These are phyloP conservation scores for Penicillium angulare DNA, from an alignment of 495 filamentous ascomycete species.

Conservation along the genomic window DNA sequence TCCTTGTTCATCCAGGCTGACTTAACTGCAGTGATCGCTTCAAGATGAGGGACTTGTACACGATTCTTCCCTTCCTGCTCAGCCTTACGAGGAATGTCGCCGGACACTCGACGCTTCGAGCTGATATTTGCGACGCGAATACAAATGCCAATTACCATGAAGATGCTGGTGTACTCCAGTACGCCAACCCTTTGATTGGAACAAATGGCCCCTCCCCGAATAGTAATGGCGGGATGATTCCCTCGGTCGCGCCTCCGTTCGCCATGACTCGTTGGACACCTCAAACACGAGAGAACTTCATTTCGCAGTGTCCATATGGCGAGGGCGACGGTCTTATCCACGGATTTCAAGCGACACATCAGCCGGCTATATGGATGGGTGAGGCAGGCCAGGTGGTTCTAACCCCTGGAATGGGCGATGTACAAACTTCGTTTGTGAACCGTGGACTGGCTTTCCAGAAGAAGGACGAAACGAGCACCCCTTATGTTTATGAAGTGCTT, in stretches of 20 bases:
- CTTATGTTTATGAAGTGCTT: conserved; percentile 28
- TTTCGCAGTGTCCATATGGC: conserved; percentile 26
- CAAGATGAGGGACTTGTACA: neutral
- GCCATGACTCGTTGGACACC: conserved; percentile 32
- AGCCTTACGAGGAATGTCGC: neutral
- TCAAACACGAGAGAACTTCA: conserved; percentile 30
- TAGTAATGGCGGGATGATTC: conserved; percentile 29
- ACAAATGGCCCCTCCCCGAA: conserved; percentile 21
- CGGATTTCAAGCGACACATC: conserved; percentile 29
- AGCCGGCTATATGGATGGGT: conserved; percentile 32
- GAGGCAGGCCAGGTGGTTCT: conserved; percentile 25
- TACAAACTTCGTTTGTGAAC: conserved; percentile 25
- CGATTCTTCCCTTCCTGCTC: neutral
- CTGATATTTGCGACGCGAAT: neutral
- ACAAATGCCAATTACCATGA: conserved; percentile 10
- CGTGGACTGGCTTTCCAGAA: conserved; percentile 24
- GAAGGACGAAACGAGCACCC: conserved; percentile 19
- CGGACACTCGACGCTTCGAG: conserved; percentile 4
- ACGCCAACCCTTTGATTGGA: conserved; percentile 26
- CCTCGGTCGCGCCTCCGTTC: conserved; percentile 25
- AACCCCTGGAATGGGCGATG: conserved; percentile 21
- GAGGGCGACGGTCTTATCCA: conserved; percentile 23
- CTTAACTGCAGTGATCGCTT: neutral
- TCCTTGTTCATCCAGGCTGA: too few species aligned
- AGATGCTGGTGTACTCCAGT: conserved; percentile 14